A percentile compares a stretch with the other conserved stretches of the same genome.
Conservation (phyloP, 108 stramenopile genomes). For the Cylindrotheca closterium region DNA sequence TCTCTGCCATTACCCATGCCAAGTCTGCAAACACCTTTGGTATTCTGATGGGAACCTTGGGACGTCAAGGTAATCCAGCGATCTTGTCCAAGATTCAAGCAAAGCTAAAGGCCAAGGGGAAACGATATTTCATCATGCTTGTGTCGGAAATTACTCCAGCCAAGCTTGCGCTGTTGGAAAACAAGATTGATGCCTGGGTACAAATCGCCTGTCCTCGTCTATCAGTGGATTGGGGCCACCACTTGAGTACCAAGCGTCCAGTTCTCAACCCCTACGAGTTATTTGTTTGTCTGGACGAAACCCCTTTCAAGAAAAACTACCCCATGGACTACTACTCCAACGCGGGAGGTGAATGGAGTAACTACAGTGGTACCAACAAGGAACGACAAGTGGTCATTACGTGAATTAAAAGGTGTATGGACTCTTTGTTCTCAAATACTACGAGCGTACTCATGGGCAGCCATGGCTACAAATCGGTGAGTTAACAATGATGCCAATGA, state of each 20-base stretch:
- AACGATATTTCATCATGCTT: conserved; percentile 75
- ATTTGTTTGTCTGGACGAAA: conserved; percentile 81
- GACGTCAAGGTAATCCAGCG: conserved; percentile 97
- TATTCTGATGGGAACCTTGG: conserved; percentile 94
- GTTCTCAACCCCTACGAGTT: conserved; percentile 94
- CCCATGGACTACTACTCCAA: conserved; percentile 97
- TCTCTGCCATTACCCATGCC: conserved; percentile 55
- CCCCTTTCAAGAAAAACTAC: conserved; percentile 66
- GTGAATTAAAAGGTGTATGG: too few relatives aligned
- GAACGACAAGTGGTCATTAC: conserved; percentile 14
- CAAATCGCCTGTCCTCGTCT: conserved; percentile 98
- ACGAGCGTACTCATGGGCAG: neutral
- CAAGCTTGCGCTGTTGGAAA: conserved; percentile 76
- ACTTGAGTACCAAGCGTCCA: conserved; percentile 57
- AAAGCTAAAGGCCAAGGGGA: conserved; percentile 51
- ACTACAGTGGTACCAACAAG: conserved; percentile 75
- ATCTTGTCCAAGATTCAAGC: conserved; percentile 75
- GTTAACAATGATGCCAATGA: too few relatives aligned
- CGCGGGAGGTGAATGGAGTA: conserved; percentile 92
- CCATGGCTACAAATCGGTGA: neutral
- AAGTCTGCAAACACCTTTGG: conserved; percentile 62
- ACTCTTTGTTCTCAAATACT: neutral
- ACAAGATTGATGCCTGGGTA: conserved; percentile 88
- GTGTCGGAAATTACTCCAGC: conserved; percentile 90
- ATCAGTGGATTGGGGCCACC: conserved; percentile 96